phyloP scores from a whole-genome alignment of 192 early-diverging fungal species.

The Physocladia obscura region DNA sequence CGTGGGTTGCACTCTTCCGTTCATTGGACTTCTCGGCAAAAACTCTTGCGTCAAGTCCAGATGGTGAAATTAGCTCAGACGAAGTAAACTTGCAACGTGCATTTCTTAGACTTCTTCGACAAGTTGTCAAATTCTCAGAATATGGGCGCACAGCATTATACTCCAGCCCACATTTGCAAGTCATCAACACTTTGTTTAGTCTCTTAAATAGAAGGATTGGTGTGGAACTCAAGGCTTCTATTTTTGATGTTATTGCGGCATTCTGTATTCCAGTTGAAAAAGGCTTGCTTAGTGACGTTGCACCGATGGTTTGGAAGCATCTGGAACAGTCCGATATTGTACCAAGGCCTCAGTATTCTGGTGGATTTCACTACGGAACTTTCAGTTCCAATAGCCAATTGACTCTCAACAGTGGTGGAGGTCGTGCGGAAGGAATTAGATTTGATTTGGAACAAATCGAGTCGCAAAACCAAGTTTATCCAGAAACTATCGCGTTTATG shows the following conservation, averaged over 20 bases:
- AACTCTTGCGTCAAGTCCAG: conserved; percentile 19
- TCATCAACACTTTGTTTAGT: conserved; percentile 70
- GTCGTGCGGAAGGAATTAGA: conserved; percentile 53
- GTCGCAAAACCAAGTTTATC: conserved; percentile 72
- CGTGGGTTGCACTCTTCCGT: conserved; percentile 31
- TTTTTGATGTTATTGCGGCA: conserved; percentile 77
- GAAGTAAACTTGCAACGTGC: conserved; percentile 73
- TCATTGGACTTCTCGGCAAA: conserved; percentile 57
- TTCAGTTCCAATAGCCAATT: conserved; percentile 19
- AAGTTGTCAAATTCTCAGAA: conserved; percentile 76
- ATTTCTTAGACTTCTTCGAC: conserved; percentile 74
- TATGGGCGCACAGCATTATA: conserved; percentile 67
- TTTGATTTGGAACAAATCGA: conserved; percentile 85
- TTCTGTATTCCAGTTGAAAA: conserved; percentile 68
- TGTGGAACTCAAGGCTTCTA: conserved; percentile 75
- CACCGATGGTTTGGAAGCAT: conserved; percentile 73
- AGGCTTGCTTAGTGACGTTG: conserved; percentile 53
- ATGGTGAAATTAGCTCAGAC: conserved; percentile 62
- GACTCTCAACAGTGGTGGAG: conserved; percentile 24
- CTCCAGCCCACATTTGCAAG: conserved; percentile 66
- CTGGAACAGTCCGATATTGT: conserved; percentile 75
- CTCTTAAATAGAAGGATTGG: conserved; percentile 79
- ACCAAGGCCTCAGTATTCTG: conserved; percentile 38
- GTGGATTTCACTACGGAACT: conserved; percentile 19
- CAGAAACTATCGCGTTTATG: conserved; percentile 84